A percentile compares a stretch with the other conserved stretches of the same genome.
Evolutionary conservation across 2,329 filamentous ascomycete species (phyloP).

Genomic region (Beauveria asiatica): DNA sequence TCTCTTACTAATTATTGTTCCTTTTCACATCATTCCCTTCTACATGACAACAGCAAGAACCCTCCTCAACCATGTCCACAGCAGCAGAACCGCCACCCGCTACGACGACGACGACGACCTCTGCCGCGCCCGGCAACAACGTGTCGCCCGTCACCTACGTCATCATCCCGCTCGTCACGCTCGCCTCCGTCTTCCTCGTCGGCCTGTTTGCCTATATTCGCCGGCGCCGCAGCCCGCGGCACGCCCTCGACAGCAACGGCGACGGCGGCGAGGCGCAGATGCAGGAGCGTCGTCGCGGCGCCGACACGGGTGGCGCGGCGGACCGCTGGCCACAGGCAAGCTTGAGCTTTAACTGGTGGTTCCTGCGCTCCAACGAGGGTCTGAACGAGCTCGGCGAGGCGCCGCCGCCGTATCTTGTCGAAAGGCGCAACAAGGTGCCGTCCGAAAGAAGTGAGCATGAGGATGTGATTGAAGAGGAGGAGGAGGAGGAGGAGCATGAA

Average conservation of each 20-base stretch:
- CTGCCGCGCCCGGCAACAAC: neutral
- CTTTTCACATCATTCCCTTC: neutral
- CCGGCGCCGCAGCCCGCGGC: constrained; percentile 25
- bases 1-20: neutral
- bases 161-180: constrained; percentile 39
- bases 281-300: constrained; percentile 5
- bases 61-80: neutral
- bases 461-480: neutral
- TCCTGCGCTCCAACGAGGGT: constrained; percentile 38
- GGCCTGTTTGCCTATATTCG: constrained; percentile 35
- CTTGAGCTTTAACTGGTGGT: constrained; percentile 11
- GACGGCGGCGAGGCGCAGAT: constrained; percentile 5
- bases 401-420: constrained; percentile 51
- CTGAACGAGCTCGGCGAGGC: constrained; percentile 56
- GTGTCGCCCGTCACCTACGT: constrained; percentile 50
- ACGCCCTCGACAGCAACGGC: neutral
- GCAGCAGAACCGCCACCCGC: constrained; percentile 2
- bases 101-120: neutral
- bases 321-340: neutral
- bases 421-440: constrained; percentile 18
- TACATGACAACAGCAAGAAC: neutral
- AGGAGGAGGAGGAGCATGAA: neutral
- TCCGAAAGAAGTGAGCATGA: neutral
- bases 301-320: neutral
- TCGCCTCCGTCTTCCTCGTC: constrained; percentile 30